Base-by-base conservation (phyloP, 768 basidiomycete species). In the Daedaleopsis nitida region DNA sequence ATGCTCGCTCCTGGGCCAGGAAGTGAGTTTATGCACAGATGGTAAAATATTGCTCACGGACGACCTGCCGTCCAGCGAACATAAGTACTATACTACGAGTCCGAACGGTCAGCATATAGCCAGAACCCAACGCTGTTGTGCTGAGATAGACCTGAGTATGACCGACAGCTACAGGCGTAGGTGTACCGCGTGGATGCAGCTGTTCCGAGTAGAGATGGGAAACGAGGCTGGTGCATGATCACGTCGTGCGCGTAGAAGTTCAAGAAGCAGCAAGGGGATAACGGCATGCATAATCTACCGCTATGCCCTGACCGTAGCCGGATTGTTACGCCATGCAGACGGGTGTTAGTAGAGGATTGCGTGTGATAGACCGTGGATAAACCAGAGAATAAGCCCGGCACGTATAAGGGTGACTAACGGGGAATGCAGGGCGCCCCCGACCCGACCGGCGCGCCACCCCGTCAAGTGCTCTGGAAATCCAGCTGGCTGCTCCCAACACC, bases 371-470 rank as follows among this genome's bases (percentile, higher is more conserved):
- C 13, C 27, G 7, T 32, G 17, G 39, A 42, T 42, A 12, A 42
- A 42, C 39, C 11, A 42, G 39, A 13, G 39, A 5, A 42, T n/a
- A 42, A 17, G 17, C 7, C 27, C 39, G 17, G 39, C 3, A 42
- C 13, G 11, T 42, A 42, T 42, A 42, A 42, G 39, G 39, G 39
- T 10, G 39, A 42, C 17, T 13, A 42, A 42, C 39, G 39, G 39
- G 17, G 39, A 13, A 13, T 11, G 11, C 39, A 42, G 17, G 10
- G 39, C 39, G 39, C 39, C 39, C 39, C 39, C 39, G 39, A 42
- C 39, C 39, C 55, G 51, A 52, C 32, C 60, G 55, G 60, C 60
- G 60, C 60, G 60, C 60, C 60, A 62, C 60, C 60, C 55, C 60
- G 50, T 57, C 55, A 52, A 53, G 50, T 56, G 60, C 50, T 34